These are phyloP conservation scores for Piper betle DNA, from an alignment of 164 flowering plant species.

Conservation along the genomic window DNA sequence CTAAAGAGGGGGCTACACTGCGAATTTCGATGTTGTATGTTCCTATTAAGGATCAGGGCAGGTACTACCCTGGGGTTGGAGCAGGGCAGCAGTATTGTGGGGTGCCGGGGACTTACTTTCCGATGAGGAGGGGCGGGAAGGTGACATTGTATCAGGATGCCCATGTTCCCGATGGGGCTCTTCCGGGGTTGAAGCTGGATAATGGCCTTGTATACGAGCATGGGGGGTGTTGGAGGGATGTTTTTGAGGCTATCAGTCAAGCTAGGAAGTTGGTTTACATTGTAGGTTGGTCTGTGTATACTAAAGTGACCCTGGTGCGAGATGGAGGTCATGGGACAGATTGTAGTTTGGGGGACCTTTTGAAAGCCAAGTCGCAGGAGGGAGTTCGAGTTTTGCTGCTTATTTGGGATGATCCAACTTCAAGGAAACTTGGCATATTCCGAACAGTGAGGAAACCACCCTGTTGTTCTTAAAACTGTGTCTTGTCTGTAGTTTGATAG, in stretches of 20 bases:
- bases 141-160: constrained; percentile 95
- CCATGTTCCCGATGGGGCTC: constrained; percentile 79
- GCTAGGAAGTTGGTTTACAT: constrained; percentile 72
- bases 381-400: constrained; percentile 93
- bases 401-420: constrained; percentile 98
- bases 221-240: constrained; percentile 92
- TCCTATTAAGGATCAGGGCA: constrained; percentile 47
- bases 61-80: constrained; percentile 63
- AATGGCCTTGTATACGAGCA: constrained; percentile 50
- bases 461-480: background rate
- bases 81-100: constrained; percentile 73
- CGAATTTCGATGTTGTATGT: constrained; percentile 55
- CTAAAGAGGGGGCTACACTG: constrained; percentile 63
- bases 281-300: constrained; percentile 96
- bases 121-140: constrained; percentile 74
- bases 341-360: constrained; percentile 66
- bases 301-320: constrained; percentile 62
- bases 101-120: constrained; percentile 85
- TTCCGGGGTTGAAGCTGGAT: constrained; percentile 60
- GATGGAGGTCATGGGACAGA: constrained; percentile 32
- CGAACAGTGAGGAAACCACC: constrained; percentile 36
- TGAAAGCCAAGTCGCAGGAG: constrained; percentile 83
- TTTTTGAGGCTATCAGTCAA: constrained; percentile 65
- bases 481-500: background rate
- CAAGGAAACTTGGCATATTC: constrained; percentile 66